These are phyloP conservation scores for Clonostachys sp. DNA, from an alignment of 2,329 filamentous ascomycete species.

Conservation along the genomic window DNA sequence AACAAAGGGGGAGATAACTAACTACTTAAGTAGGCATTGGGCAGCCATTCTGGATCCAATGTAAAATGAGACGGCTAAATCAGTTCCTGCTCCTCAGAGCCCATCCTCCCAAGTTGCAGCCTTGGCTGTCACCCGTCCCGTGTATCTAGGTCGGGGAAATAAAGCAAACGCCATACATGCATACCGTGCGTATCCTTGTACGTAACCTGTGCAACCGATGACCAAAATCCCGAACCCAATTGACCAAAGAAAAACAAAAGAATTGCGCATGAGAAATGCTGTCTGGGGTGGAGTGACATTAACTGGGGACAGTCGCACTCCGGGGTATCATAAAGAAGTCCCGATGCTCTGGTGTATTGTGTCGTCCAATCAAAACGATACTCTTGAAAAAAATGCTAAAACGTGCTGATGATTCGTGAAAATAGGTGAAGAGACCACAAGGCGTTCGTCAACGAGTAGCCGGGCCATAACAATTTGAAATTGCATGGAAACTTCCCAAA, in stretches of 20 bases:
- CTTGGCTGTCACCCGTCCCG: no score
- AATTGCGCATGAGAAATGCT: constrained; percentile 11
- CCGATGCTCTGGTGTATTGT: constrained; percentile 27
- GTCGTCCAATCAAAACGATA: constrained; percentile 21
- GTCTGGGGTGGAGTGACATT: constrained; percentile 30
- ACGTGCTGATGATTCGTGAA: constrained; percentile 6
- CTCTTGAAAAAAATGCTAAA: constrained; percentile 5
- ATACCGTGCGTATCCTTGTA: constrained; percentile 8
- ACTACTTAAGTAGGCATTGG: no score
- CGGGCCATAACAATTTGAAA: background rate
- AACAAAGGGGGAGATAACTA: no score
- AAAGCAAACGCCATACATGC: constrained; percentile 20
- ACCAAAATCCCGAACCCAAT: constrained; percentile 5
- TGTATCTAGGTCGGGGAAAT: no score
- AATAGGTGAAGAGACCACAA: constrained; percentile 4
- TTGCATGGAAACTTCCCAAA: background rate
- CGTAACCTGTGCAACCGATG: constrained; percentile 8
- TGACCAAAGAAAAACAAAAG: constrained; percentile 5
- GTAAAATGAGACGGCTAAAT: no score
- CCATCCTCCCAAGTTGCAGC: no score
- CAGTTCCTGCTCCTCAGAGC: no score
- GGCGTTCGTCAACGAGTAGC: background rate
- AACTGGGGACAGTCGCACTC: constrained; percentile 26
- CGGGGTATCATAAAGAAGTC: constrained; percentile 30
- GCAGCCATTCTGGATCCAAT: no score